Base-by-base conservation (phyloP, 345 rosid genomes). In the Gossypium arboreum region DNA sequence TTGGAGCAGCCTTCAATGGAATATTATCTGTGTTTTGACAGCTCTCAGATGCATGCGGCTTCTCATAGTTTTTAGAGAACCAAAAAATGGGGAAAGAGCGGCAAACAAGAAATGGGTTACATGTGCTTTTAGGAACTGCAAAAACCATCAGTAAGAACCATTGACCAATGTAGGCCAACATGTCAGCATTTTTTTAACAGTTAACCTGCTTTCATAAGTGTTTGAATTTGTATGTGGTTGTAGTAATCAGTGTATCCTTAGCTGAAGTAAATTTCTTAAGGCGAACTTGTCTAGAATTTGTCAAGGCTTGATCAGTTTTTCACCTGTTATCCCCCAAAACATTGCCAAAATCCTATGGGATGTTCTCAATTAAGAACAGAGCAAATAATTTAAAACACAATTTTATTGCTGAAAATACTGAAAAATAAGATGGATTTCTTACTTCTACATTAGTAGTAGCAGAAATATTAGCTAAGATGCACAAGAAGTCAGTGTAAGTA, bases 21-120 rank as follows among this genome's bases (percentile, higher is more conserved):
- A 47, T 68, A 76, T 63, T 29, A 44, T 47, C 22, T 17, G 27
- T 52, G 12, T 80, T 45, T 74, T 24, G 34, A 43, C 51, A 43
- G 75, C 24, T 16, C 50, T 48, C 66, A 8, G 55, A 68, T 54
- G 34, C 52, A 24, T 47, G 59, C 16, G 18, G 61, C 11, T 52
- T 47, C 68, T 39, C 41, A 4, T 50, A 7, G 43, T 54, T 45
- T 70, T 51, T 10, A 29, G 12, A 17, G 11, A 9, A 29, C 17
- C 8, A 7, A 27, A 20, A 55, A 69, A 11, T 70, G 48, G 12
- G 68, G 45, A 39, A 59, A 52, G n/a, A 25, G 78, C n/a, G 7
- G 20, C 39, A 3, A 15, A 11, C 7, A 27, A 48, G 15, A 71
- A 62, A 63, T 20, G 41, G 57, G 68, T 29, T 22, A 12, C 17